phyloP scores from a whole-genome alignment of 148 eudicot genomes.

The Silene uniflora region DNA sequence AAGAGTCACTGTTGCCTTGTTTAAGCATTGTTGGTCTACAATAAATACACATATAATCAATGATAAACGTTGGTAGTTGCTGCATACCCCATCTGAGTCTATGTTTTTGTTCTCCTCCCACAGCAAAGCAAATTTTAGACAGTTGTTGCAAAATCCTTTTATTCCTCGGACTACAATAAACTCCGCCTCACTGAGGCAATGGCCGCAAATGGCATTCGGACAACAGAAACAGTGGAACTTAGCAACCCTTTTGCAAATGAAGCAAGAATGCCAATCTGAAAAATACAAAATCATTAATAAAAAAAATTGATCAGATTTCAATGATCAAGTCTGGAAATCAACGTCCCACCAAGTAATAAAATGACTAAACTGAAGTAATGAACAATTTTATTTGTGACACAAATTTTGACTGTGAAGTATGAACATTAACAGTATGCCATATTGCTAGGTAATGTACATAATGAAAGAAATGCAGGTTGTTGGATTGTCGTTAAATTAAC shows the following conservation, averaged over 20 bases:
- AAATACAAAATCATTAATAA: neutral
- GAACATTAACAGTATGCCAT: neutral
- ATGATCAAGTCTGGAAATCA: neutral
- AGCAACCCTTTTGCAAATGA: slow-evolving; percentile 39
- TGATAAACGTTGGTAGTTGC: neutral
- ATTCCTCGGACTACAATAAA: slow-evolving; percentile 44
- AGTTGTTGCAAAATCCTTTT: slow-evolving; percentile 66
- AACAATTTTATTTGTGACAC: neutral
- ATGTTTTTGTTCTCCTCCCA: slow-evolving; percentile 49
- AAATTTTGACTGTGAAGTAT: neutral
- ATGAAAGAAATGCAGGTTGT: neutral
- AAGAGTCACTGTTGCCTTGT: neutral
- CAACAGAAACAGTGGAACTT: slow-evolving; percentile 56
- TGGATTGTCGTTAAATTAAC: neutral
- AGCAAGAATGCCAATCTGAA: slow-evolving; percentile 57
- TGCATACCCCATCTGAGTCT: slow-evolving; percentile 66
- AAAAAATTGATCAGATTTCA: neutral
- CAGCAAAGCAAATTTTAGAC: slow-evolving; percentile 59
- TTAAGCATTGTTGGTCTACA: neutral
- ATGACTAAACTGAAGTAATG: neutral
- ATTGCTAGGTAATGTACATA: neutral
- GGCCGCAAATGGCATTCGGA: slow-evolving; percentile 46
- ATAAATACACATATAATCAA: neutral
- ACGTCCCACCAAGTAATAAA: neutral
- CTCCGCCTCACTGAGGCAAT: slow-evolving; percentile 32